Conservation (phyloP, 768 basidiomycete genomes). For the Podaxis sp. region DNA sequence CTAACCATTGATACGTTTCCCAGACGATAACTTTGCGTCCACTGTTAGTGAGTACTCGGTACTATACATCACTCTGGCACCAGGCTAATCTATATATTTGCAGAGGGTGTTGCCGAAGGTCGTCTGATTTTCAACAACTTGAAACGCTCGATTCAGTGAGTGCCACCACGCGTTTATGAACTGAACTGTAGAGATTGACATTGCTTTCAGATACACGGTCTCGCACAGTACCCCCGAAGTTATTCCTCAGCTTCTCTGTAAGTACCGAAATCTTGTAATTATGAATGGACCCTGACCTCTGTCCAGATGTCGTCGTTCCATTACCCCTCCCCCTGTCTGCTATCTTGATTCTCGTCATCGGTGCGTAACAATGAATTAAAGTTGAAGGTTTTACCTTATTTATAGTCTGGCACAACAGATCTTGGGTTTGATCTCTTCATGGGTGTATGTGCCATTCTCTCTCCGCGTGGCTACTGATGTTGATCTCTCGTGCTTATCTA, state of each 20-base stretch:
- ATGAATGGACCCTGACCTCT: background rate
- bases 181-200: background rate
- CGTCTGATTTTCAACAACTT: conserved; percentile 71
- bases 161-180: conserved; percentile 3
- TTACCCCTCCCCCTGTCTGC: conserved; percentile 66
- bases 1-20: background rate
- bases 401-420: conserved; percentile 37
- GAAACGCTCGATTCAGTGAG: conserved; percentile 68
- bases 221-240: conserved; percentile 71
- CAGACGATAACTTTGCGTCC: conserved; percentile 73
- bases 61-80: background rate
- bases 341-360: conserved; percentile 70
- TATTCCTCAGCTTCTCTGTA: conserved; percentile 67
- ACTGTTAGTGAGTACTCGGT: conserved; percentile 55
- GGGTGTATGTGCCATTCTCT: conserved; percentile 43
- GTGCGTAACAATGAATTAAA: conserved; percentile 30
- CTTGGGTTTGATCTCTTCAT: conserved; percentile 70
- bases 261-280: conserved; percentile 19
- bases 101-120: conserved; percentile 69
- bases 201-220: conserved; percentile 52
- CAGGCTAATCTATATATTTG: background rate
- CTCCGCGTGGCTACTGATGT: background rate
- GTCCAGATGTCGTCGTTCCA: conserved; percentile 62
- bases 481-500: conserved; percentile 19
- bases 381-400: background rate